A percentile compares a stretch with the other conserved stretches of the same genome.
These are phyloP conservation scores for Phellopilus nigrolimitatus DNA, from an alignment of 1,284 basidiomycete species.

Conservation along the genomic window DNA sequence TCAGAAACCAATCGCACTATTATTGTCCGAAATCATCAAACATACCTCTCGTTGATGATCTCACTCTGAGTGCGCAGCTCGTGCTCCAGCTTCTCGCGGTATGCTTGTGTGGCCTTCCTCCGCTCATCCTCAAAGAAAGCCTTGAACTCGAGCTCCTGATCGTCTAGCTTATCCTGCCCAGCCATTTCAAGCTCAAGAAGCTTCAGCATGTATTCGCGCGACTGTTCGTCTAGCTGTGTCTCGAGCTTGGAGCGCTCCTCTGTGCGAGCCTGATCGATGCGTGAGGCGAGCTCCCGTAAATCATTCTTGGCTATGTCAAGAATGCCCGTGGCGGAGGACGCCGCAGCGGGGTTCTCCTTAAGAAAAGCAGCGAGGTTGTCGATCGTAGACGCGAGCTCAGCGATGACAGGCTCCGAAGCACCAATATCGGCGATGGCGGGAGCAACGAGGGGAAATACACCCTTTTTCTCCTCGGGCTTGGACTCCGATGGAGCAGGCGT, in stretches of 20 bases:
- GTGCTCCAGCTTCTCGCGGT: conserved; percentile 81
- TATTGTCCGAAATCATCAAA: conserved; percentile 8
- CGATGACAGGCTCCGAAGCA: conserved; percentile 81
- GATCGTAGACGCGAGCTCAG: conserved; percentile 90
- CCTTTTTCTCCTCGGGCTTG: conserved; percentile 29
- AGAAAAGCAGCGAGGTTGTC: conserved; percentile 88
- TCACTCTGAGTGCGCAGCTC: conserved; percentile 89
- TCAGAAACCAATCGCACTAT: background rate
- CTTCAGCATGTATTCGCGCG: conserved; percentile 79
- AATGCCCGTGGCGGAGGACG: conserved; percentile 64
- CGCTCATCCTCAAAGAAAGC: conserved; percentile 81
- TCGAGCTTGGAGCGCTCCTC: conserved; percentile 79
- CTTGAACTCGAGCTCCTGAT: conserved; percentile 85
- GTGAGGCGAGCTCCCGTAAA: conserved; percentile 71
- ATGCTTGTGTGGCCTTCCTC: conserved; percentile 68
- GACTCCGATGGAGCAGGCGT: conserved; percentile 31
- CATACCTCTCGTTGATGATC: conserved; percentile 87
- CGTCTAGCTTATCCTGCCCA: conserved; percentile 78
- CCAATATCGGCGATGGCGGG: conserved; percentile 75
- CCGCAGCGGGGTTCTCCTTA: conserved; percentile 64
- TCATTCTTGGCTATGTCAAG: conserved; percentile 79
- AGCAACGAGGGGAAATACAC: conserved; percentile 73
- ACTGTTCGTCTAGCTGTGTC: conserved; percentile 76
- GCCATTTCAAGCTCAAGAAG: conserved; percentile 82
- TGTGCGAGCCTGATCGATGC: conserved; percentile 79